These are phyloP conservation scores for Pseudogymnoascus sp. DNA, from an alignment of 2,329 filamentous ascomycete genomes.

Conservation along the genomic window DNA sequence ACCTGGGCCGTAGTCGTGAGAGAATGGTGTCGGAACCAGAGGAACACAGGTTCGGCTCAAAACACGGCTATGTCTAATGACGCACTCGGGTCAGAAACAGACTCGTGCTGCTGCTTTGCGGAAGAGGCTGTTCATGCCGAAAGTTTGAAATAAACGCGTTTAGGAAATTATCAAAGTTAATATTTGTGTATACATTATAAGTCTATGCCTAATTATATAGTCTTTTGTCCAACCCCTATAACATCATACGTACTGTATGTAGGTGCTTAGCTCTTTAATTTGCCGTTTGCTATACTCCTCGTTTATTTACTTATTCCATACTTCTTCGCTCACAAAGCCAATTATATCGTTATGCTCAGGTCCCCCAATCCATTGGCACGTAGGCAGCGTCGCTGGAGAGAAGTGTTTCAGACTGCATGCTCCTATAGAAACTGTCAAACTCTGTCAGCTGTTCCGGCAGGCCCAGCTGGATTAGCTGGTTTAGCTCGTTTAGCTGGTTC, in stretches of 20 bases:
- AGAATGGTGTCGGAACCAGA: not conserved
- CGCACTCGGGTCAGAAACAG: no score
- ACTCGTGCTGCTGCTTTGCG: no score
- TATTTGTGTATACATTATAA: no score
- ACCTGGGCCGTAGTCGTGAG: not conserved
- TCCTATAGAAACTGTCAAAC: not conserved
- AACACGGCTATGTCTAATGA: no score
- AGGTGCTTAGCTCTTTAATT: not conserved
- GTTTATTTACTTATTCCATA: no score
- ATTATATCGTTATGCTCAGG: not conserved
- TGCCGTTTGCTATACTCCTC: no score
- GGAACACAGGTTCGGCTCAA: no score
- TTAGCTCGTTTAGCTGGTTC: not conserved
- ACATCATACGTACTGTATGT: not conserved
- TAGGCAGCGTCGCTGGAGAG: not conserved
- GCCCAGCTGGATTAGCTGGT: not conserved
- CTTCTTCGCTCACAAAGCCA: not conserved
- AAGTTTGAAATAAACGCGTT: no score
- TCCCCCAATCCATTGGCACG: not conserved
- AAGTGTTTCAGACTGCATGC: not conserved
- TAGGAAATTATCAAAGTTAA: no score
- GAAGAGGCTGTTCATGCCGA: no score
- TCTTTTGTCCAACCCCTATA: no score
- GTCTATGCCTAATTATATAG: no score
- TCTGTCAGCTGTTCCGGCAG: not conserved